Percentiles rank a stretch among this genome's conserved stretches.
These are phyloP conservation scores for Dendrocalamus sinicus DNA, from an alignment of 176 grass and related monocot species.

Conservation along the genomic window DNA sequence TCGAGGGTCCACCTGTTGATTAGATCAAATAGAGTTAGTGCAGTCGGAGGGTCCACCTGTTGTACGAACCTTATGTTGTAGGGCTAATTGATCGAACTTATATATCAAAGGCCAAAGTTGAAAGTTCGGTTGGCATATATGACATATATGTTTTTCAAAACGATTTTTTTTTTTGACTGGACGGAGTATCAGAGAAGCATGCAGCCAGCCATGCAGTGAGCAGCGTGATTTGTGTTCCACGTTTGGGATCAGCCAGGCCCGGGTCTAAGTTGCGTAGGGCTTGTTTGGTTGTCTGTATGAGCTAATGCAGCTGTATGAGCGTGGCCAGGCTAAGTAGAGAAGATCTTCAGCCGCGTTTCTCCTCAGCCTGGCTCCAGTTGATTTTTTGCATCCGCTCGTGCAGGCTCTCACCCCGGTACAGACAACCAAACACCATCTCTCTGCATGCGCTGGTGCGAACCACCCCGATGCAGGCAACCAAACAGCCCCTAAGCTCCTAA, in stretches of 20 bases:
- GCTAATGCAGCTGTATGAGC: too few species aligned
- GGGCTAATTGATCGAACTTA: background rate
- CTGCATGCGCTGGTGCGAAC: too few species aligned
- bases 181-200: background rate
- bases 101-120: background rate
- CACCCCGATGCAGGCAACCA: too few species aligned
- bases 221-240: background rate
- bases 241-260: background rate
- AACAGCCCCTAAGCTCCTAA: background rate
- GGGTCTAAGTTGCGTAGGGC: background rate
- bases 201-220: background rate
- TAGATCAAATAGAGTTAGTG: background rate
- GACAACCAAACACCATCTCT: too few species aligned
- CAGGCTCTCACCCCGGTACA: too few species aligned
- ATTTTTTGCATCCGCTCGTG: too few species aligned
- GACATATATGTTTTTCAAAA: background rate
- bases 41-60: too few species aligned
- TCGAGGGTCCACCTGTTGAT: background rate
- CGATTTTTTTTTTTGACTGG: background rate
- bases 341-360: too few species aligned
- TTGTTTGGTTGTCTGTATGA: too few species aligned
- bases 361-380: too few species aligned
- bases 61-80: background rate
- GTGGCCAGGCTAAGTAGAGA: too few species aligned
- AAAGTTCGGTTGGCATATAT: background rate